A percentile compares a stretch with the other conserved stretches of the same genome.
Conservation (phyloP, 306 rosid species). For the Mimosa pudica region DNA sequence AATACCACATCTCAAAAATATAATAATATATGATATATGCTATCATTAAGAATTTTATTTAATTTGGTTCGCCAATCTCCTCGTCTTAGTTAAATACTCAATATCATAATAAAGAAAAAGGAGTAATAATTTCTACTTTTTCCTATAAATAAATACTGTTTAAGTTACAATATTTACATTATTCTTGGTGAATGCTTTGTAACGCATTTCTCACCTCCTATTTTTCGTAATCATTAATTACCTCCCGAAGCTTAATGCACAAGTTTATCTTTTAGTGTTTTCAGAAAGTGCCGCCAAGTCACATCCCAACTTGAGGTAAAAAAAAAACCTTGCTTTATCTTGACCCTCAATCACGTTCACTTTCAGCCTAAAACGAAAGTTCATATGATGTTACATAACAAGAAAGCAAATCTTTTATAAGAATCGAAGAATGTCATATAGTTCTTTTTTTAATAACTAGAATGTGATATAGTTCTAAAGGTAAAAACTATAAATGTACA, state of each 20-base stretch:
- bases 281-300: conserved; percentile 40
- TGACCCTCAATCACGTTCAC: conserved; percentile 40
- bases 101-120: no score
- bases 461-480: background rate
- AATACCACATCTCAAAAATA: no score
- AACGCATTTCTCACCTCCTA: background rate
- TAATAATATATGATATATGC: no score
- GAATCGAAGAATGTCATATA: background rate
- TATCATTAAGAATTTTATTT: no score
- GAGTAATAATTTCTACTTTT: no score
- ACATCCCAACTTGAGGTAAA: conserved; percentile 43
- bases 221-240: background rate
- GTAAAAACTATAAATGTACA: no score
- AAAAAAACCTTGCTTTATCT: conserved; percentile 44
- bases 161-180: background rate
- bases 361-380: conserved; percentile 44
- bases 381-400: background rate
- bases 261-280: conserved; percentile 43
- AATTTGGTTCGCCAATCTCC: no score
- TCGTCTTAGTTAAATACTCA: no score
- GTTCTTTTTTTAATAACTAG: no score
- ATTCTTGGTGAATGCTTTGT: background rate
- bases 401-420: background rate
- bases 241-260: conserved; percentile 3
- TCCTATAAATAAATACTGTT: background rate